A percentile compares a stretch with the other conserved stretches of the same genome.
Evolutionary conservation across 192 early-diverging fungal genomes (phyloP).

Genomic region (Backusella tuberculispora): DNA sequence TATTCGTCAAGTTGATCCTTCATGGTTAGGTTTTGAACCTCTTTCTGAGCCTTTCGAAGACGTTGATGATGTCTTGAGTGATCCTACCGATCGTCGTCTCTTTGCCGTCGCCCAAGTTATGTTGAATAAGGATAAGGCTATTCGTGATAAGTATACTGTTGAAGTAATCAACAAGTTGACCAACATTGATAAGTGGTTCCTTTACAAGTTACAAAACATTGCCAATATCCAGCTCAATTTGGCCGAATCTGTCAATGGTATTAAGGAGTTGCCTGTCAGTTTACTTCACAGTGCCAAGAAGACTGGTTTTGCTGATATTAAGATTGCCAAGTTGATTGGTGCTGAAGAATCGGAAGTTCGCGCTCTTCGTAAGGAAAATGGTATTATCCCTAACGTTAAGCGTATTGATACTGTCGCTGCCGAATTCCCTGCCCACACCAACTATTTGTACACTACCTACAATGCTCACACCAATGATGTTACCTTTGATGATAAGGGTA

Average conservation of each 20-base stretch:
- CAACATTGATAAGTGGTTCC: slow-evolving; percentile 91
- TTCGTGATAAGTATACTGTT: slow-evolving; percentile 69
- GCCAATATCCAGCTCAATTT: slow-evolving; percentile 61
- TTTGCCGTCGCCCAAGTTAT: slow-evolving; percentile 86
- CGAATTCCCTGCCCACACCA: slow-evolving; percentile 95
- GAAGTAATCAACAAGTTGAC: slow-evolving; percentile 82
- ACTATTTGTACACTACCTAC: slow-evolving; percentile 99
- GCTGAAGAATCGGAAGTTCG: slow-evolving; percentile 74
- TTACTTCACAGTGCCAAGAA: slow-evolving; percentile 81
- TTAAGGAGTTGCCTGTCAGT: slow-evolving; percentile 51
- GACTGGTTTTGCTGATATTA: slow-evolving; percentile 86
- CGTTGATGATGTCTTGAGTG: slow-evolving; percentile 65
- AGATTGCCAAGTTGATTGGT: slow-evolving; percentile 69
- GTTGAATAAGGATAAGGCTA: slow-evolving; percentile 52
- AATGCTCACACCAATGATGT: slow-evolving; percentile 89
- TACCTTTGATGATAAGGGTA: slow-evolving; percentile 83
- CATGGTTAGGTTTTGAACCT: slow-evolving; percentile 80
- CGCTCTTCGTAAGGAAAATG: slow-evolving; percentile 64
- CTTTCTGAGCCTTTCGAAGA: slow-evolving; percentile 42
- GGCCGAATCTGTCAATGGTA: slow-evolving; percentile 38
- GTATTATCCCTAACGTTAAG: slow-evolving; percentile 90
- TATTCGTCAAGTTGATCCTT: slow-evolving; percentile 91
- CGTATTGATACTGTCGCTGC: slow-evolving; percentile 91
- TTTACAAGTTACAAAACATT: slow-evolving; percentile 86
- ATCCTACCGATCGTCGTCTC: slow-evolving; percentile 82